phyloP scores from a whole-genome alignment of 2,329 filamentous ascomycete species.

The Colletotrichum liaoningense region DNA sequence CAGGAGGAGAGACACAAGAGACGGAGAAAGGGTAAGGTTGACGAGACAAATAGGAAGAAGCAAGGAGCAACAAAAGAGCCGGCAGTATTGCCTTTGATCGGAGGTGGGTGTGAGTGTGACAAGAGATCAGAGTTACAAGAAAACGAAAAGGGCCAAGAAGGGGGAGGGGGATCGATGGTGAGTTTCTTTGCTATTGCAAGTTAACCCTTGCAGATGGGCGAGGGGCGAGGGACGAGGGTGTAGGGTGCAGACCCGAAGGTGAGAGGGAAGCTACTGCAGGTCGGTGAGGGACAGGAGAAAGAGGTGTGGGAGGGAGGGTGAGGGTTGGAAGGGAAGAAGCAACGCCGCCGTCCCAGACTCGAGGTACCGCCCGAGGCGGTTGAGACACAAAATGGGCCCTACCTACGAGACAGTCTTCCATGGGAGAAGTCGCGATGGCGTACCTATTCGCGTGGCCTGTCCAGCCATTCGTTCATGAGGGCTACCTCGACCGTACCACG shows the following conservation, averaged over 20 bases:
- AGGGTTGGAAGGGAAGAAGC: constrained; percentile 18
- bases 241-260: not conserved
- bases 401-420: constrained; percentile 12
- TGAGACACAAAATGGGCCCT: constrained; percentile 6
- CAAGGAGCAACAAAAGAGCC: constrained; percentile 21
- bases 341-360: constrained; percentile 21
- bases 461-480: not conserved
- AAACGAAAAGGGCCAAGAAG: not conserved
- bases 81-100: not conserved
- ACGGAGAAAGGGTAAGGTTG: constrained; percentile 7
- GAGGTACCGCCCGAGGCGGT: constrained; percentile 1
- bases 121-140: not conserved
- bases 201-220: constrained; percentile 29
- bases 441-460: not conserved
- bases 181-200: constrained; percentile 4
- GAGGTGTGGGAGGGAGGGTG: constrained; percentile 10
- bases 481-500: constrained; percentile 5
- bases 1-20: constrained; percentile 25
- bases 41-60: constrained; percentile 16
- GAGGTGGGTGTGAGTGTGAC: not conserved
- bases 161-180: not conserved
- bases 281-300: constrained; percentile 5
- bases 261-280: constrained; percentile 20
- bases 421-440: constrained; percentile 6
- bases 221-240: constrained; percentile 12